Evolutionary conservation across 2,329 filamentous ascomycete species (phyloP).

Genomic region (Talaromyces albobiverticillius): DNA sequence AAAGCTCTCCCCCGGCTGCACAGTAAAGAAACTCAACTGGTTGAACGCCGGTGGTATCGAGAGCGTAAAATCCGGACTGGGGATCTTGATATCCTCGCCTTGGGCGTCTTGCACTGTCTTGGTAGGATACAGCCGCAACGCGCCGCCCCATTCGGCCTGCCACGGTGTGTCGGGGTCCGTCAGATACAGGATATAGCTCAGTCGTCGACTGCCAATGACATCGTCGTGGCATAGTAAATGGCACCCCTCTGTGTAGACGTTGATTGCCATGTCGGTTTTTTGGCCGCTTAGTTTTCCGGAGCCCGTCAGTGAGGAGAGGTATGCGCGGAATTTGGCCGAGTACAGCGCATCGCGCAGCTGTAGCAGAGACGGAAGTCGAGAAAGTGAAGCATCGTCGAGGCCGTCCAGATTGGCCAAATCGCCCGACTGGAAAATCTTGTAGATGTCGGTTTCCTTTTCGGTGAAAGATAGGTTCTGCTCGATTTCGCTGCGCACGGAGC

Average conservation of each 20-base stretch:
- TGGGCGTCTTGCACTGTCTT: slow-evolving; percentile 63
- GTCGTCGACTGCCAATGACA: slow-evolving; percentile 91
- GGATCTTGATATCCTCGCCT: slow-evolving; percentile 74
- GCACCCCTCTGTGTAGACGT: slow-evolving; percentile 94
- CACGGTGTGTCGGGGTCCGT: slow-evolving; percentile 88
- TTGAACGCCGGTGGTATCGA: slow-evolving; percentile 94
- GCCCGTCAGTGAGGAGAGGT: slow-evolving; percentile 79
- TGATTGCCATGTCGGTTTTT: slow-evolving; percentile 99
- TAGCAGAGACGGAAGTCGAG: slow-evolving; percentile 84
- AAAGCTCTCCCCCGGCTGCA: slow-evolving; percentile 97
- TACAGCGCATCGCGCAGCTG: slow-evolving; percentile 92
- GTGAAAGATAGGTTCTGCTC: slow-evolving; percentile 90
- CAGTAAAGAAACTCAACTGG: slow-evolving; percentile 95
- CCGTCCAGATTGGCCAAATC: slow-evolving; percentile 96
- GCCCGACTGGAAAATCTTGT: slow-evolving; percentile 98
- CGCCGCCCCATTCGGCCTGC: slow-evolving; percentile 90
- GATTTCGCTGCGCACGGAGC: slow-evolving; percentile 83
- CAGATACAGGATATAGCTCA: slow-evolving; percentile 96
- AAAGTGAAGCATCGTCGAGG: slow-evolving; percentile 78
- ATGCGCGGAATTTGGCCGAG: slow-evolving; percentile 83
- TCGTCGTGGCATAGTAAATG: slow-evolving; percentile 97
- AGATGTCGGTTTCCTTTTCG: slow-evolving; percentile 98
- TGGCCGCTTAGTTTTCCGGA: slow-evolving; percentile 83
- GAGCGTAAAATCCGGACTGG: slow-evolving; percentile 72
- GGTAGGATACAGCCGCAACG: slow-evolving; percentile 79